phyloP scores from a whole-genome alignment of 306 rosid genomes.

The cucumber (Cucumis sativus) region DNA sequence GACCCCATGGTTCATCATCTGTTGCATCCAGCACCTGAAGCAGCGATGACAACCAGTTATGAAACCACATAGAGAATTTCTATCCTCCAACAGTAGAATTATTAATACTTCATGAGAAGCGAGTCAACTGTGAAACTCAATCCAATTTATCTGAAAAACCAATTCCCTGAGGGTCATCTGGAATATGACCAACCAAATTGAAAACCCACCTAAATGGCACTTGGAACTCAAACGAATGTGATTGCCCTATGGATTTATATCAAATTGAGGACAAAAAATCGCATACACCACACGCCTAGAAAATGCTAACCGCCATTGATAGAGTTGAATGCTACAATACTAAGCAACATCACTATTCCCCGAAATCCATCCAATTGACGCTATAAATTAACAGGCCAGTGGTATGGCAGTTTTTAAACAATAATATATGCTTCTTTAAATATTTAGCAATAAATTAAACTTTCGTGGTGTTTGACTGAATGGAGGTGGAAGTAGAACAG shows the following conservation, averaged over 20 bases:
- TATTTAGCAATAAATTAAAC: background rate
- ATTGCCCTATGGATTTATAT: background rate
- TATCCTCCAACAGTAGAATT: background rate
- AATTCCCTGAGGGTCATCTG: background rate
- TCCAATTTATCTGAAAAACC: background rate
- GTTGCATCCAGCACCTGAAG: slow-evolving; percentile 93
- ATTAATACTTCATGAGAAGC: background rate
- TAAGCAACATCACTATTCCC: background rate
- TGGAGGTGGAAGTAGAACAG: background rate
- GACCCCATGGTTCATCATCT: slow-evolving; percentile 99
- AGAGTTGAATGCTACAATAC: background rate
- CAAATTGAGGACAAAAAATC: background rate
- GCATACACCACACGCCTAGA: background rate
- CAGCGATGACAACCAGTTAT: background rate
- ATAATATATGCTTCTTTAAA: background rate
- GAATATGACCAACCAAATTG: background rate
- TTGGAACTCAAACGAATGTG: background rate
- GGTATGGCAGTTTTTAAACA: background rate
- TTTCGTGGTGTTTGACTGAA: background rate
- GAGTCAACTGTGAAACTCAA: background rate
- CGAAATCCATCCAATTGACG: background rate
- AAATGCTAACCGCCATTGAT: background rate
- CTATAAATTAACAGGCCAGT: background rate
- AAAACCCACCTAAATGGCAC: background rate
- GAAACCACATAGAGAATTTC: background rate